Conservation (phyloP, 164 flowering plant genomes). For the Vitis riparia region DNA sequence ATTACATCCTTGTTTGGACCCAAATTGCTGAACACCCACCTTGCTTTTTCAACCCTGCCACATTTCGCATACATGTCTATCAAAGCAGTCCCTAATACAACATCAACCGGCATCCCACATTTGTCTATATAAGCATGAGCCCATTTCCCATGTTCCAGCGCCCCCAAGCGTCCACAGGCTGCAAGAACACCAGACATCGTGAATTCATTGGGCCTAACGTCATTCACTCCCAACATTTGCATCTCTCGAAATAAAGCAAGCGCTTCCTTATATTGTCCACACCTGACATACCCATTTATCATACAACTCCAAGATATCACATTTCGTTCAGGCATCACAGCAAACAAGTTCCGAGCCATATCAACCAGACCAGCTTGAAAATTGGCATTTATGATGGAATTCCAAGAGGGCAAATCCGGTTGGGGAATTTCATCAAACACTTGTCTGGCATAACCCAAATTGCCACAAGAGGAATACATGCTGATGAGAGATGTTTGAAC, state of each 20-base stretch:
- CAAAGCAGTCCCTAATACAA: constrained; percentile 30
- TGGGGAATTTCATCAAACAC: constrained; percentile 33
- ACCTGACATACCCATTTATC: constrained; percentile 36
- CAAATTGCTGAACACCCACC: constrained; percentile 17
- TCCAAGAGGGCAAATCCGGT: constrained; percentile 38
- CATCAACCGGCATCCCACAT: constrained; percentile 25
- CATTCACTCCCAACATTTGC: constrained; percentile 18
- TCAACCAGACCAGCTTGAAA: constrained; percentile 21
- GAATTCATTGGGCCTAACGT: constrained; percentile 28
- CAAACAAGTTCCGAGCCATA: constrained; percentile 29
- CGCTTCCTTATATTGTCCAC: constrained; percentile 27
- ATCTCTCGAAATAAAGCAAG: constrained; percentile 32
- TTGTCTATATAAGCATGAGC: constrained; percentile 34
- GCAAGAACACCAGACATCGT: constrained; percentile 33
- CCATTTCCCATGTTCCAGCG: constrained; percentile 39
- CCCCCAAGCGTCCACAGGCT: constrained; percentile 36
- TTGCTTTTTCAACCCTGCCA: constrained; percentile 29
- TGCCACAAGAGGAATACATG: constrained; percentile 31
- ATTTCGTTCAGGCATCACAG: constrained; percentile 33
- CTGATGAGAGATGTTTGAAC: constrained; percentile 30
- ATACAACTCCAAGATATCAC: constrained; percentile 44
- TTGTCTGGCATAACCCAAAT: constrained; percentile 18
- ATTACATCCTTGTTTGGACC: constrained; percentile 37
- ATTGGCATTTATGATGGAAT: constrained; percentile 26
- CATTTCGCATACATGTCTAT: constrained; percentile 29